These are phyloP conservation scores for Apium graveolens DNA, from an alignment of 129 eudicot genomes.

Conservation along the genomic window DNA sequence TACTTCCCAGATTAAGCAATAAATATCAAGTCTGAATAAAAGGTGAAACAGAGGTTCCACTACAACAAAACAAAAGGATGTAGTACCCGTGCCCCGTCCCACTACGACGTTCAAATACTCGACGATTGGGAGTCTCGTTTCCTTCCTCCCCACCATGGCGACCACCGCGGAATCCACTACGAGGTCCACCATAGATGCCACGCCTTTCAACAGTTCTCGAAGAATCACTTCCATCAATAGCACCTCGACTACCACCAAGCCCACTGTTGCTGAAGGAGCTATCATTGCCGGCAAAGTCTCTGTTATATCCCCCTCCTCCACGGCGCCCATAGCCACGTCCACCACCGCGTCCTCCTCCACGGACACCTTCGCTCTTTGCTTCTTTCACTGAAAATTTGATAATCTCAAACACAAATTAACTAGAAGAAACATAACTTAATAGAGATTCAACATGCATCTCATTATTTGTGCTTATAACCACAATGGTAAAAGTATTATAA, in stretches of 20 bases:
- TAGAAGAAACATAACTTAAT: not conserved
- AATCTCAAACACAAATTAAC: not conserved
- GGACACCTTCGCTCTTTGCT: slow-evolving; percentile 56
- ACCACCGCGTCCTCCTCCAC: slow-evolving; percentile 48
- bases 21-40: no score
- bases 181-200: slow-evolving; percentile 42
- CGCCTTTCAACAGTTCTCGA: slow-evolving; percentile 57
- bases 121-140: slow-evolving; percentile 62
- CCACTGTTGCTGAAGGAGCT: slow-evolving; percentile 49
- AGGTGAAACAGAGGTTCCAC: not conserved
- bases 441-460: not conserved
- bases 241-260: slow-evolving; percentile 47
- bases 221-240: slow-evolving; percentile 37
- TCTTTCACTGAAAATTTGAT: slow-evolving; percentile 52
- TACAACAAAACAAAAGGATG: not conserved
- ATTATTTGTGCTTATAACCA: not conserved
- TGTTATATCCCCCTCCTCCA: slow-evolving; percentile 50
- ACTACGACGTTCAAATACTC: slow-evolving; percentile 75
- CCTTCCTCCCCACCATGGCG: slow-evolving; percentile 68
- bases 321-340: slow-evolving; percentile 67
- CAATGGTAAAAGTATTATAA: not conserved
- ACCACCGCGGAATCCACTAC: slow-evolving; percentile 64
- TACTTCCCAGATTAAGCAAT: not conserved
- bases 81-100: slow-evolving; percentile 86
- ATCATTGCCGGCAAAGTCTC: slow-evolving; percentile 45